These are phyloP conservation scores for Cordyceps pruinosa DNA, from an alignment of 2,329 filamentous ascomycete species.

Conservation along the genomic window DNA sequence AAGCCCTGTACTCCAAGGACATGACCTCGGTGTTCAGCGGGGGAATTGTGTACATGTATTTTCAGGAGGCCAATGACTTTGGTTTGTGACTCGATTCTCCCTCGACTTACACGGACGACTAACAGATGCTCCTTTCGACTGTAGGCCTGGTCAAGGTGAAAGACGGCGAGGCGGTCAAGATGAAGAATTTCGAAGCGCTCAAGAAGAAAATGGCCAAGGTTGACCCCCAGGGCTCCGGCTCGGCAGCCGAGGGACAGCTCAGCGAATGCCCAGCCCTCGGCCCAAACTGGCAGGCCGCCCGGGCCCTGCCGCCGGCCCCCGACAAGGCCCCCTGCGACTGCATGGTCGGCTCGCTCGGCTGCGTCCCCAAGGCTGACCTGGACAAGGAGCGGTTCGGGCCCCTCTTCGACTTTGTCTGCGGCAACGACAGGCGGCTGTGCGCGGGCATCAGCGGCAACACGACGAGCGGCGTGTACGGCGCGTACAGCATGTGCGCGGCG, in stretches of 20 bases:
- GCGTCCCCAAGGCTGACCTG: slow-evolving; percentile 55
- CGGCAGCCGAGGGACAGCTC: slow-evolving; percentile 59
- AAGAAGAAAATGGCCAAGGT: slow-evolving; percentile 62
- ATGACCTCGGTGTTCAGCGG: slow-evolving; percentile 90
- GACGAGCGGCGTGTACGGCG: slow-evolving; percentile 62
- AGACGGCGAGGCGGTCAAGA: slow-evolving; percentile 46
- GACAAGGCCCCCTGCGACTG: slow-evolving; percentile 76
- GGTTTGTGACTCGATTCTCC: slow-evolving; percentile 68
- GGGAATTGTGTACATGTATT: slow-evolving; percentile 99
- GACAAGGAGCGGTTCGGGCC: slow-evolving; percentile 52
- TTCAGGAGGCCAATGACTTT: slow-evolving; percentile 84
- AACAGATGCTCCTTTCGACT: neutral
- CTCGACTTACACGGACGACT: slow-evolving; percentile 60
- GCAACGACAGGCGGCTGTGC: slow-evolving; percentile 49
- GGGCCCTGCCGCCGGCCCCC: slow-evolving; percentile 71
- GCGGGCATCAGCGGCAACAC: slow-evolving; percentile 61
- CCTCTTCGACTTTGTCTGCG: slow-evolving; percentile 72
- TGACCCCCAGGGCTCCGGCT: slow-evolving; percentile 63
- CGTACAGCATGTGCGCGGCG: slow-evolving; percentile 69
- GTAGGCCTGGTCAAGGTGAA: slow-evolving; percentile 58
- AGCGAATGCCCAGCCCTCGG: slow-evolving; percentile 72
- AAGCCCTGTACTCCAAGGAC: slow-evolving; percentile 66
- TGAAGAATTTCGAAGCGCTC: slow-evolving; percentile 69
- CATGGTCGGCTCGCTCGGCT: slow-evolving; percentile 70
- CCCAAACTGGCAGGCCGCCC: slow-evolving; percentile 53